A percentile compares a stretch with the other conserved stretches of the same genome.
phyloP scores from a whole-genome alignment of 1,139 yeast genomes.

The Candida dubliniensis region DNA sequence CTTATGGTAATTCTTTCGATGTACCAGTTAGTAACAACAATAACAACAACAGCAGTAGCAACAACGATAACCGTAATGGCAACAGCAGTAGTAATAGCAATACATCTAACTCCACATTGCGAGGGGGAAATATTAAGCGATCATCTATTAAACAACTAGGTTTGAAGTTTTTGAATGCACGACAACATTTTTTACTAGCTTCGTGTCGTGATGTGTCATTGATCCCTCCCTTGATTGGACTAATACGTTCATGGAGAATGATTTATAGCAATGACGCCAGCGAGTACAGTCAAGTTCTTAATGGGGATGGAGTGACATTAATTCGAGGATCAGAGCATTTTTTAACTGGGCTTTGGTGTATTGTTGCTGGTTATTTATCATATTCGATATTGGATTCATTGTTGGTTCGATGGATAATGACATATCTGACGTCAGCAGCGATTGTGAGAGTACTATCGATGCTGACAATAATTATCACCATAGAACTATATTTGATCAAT shows the following conservation, averaged over 20 bases:
- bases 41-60: slow-evolving; percentile 2
- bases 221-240: slow-evolving; percentile 60
- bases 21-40: slow-evolving; percentile 9
- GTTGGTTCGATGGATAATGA: slow-evolving; percentile 92
- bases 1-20: slow-evolving; percentile 12
- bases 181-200: slow-evolving; percentile 75
- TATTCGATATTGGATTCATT: slow-evolving; percentile 85
- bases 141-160: slow-evolving; percentile 54
- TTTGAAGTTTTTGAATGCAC: slow-evolving; percentile 65
- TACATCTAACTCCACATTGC: slow-evolving; percentile 1
- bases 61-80: slow-evolving; percentile 5
- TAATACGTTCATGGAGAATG: slow-evolving; percentile 54
- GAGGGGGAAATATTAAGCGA: slow-evolving; percentile 9
- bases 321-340: slow-evolving; percentile 71
- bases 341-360: slow-evolving; percentile 75
- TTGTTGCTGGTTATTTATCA: slow-evolving; percentile 82
- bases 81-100: slow-evolving; percentile 4
- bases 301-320: slow-evolving; percentile 34
- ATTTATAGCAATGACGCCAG: slow-evolving; percentile 31
- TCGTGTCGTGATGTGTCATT: slow-evolving; percentile 72
- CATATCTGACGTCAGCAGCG: slow-evolving; percentile 85
- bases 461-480: slow-evolving; percentile 69
- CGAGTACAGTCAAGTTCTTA: slow-evolving; percentile 18
- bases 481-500: slow-evolving; percentile 66
- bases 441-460: slow-evolving; percentile 81